Percentiles rank a stretch among this genome's conserved stretches.
Evolutionary conservation across 257 asterid genomes (phyloP).

Genomic region (Scutellaria baicalensis): DNA sequence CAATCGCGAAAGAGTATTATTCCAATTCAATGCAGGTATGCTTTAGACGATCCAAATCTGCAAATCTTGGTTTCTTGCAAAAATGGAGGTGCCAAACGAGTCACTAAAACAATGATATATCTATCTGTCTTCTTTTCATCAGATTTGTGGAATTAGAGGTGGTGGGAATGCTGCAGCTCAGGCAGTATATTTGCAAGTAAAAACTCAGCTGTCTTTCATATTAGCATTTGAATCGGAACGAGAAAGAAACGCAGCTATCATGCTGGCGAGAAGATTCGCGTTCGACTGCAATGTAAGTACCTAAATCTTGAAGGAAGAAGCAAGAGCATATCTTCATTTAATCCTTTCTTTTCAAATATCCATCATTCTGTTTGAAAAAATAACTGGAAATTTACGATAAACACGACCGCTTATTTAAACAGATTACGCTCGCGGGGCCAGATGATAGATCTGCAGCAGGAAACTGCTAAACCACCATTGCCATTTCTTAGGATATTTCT

Average conservation of each 20-base stretch:
- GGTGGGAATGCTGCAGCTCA: slow-evolving; percentile 97
- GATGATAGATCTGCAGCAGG: slow-evolving; percentile 56
- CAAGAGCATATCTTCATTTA: neutral
- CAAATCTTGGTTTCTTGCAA: neutral
- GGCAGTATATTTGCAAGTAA: slow-evolving; percentile 78
- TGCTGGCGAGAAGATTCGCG: slow-evolving; percentile 94
- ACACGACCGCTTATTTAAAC: slow-evolving; percentile 1
- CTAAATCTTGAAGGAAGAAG: neutral
- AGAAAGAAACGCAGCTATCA: slow-evolving; percentile 93
- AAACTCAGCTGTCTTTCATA: slow-evolving; percentile 55
- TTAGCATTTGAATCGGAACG: slow-evolving; percentile 87
- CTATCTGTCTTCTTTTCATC: neutral
- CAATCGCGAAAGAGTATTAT: slow-evolving; percentile 73
- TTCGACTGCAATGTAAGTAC: slow-evolving; percentile 88
- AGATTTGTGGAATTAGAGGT: slow-evolving; percentile 98
- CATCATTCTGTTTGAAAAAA: neutral
- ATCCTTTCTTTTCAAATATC: neutral
- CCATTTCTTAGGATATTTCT: slow-evolving; percentile 18
- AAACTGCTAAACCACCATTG: slow-evolving; percentile 15
- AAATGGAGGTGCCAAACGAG: neutral
- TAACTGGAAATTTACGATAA: neutral
- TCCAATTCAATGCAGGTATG: slow-evolving; percentile 92
- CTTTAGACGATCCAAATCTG: too few relatives aligned
- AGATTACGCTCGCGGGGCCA: slow-evolving; percentile 83
- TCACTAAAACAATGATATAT: neutral